These are phyloP conservation scores for Kodamaea ohmeri DNA, from an alignment of 1,139 yeast species.

Conservation along the genomic window DNA sequence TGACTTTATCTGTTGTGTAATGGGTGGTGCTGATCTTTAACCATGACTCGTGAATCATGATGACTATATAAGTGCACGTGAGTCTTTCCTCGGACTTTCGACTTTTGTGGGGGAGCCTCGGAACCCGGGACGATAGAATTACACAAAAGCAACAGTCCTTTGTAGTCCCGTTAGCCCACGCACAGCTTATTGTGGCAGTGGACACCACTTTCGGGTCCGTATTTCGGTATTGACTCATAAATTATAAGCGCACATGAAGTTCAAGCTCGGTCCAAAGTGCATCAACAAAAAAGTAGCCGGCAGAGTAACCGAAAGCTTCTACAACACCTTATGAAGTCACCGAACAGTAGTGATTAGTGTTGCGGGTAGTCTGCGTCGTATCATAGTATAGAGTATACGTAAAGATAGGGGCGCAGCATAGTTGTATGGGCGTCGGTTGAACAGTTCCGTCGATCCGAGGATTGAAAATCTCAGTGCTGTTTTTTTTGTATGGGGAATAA, in stretches of 20 bases:
- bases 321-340: too few species aligned
- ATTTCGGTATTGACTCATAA: conserved; percentile 2
- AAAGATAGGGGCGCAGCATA: too few species aligned
- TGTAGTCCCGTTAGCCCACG: conserved; percentile 1
- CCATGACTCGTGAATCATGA: background rate
- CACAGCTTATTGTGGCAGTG: background rate
- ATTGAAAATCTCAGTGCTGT: background rate
- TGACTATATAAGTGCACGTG: background rate
- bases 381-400: background rate
- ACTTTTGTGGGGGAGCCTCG: conserved; percentile 2
- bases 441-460: conserved; percentile 8
- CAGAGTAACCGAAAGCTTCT: too few species aligned
- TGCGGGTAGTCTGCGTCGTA: background rate
- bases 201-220: conserved; percentile 2
- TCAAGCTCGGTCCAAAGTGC: background rate
- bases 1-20: too few species aligned
- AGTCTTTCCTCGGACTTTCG: conserved; percentile 4
- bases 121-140: conserved; percentile 1
- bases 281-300: background rate
- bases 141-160: background rate
- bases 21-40: too few species aligned
- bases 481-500: background rate
- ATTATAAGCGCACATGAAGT: background rate
- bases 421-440: background rate
- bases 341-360: too few species aligned